phyloP scores from a whole-genome alignment of 768 basidiomycete genomes.

The Leccinum subtestaceum region DNA sequence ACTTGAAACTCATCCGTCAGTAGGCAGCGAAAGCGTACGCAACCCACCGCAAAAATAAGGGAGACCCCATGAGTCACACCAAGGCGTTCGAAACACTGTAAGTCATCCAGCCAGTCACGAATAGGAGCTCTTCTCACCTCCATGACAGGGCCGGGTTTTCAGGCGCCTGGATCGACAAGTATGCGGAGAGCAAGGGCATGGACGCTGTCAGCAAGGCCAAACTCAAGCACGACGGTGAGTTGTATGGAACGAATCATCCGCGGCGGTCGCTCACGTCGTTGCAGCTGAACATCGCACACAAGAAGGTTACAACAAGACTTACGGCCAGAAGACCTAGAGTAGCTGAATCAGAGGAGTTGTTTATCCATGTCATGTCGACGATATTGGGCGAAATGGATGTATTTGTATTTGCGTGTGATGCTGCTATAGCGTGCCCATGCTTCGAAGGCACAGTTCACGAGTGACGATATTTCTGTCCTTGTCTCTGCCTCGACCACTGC shows the following conservation, averaged over 20 bases:
- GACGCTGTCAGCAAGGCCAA: conserved; percentile 16
- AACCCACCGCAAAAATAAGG: conserved; percentile 15
- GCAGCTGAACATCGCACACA: conserved; percentile 16
- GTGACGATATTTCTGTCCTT: conserved; percentile 70
- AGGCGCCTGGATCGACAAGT: conserved; percentile 27
- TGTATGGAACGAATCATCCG: too few species aligned
- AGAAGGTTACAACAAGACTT: not conserved
- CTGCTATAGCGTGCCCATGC: conserved; percentile 58
- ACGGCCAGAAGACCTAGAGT: not conserved
- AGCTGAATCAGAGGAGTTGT: conserved; percentile 9
- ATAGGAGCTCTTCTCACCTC: not conserved
- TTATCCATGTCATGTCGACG: not conserved
- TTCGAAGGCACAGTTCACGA: conserved; percentile 71
- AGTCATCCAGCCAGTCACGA: not conserved
- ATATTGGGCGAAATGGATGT: conserved; percentile 2
- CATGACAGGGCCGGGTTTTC: conserved; percentile 23
- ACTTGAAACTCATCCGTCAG: not conserved
- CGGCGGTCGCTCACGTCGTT: not conserved
- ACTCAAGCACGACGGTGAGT: conserved; percentile 25
- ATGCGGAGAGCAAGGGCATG: conserved; percentile 27
- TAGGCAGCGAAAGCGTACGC: conserved; percentile 33
- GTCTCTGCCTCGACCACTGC: conserved; percentile 64
- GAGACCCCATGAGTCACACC: conserved; percentile 24
- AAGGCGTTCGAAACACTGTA: conserved; percentile 26
- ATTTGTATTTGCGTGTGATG: conserved; percentile 6